A percentile compares a stretch with the other conserved stretches of the same genome.
Conservation (phyloP, 257 asterid species). For the Perilla frutescens region DNA sequence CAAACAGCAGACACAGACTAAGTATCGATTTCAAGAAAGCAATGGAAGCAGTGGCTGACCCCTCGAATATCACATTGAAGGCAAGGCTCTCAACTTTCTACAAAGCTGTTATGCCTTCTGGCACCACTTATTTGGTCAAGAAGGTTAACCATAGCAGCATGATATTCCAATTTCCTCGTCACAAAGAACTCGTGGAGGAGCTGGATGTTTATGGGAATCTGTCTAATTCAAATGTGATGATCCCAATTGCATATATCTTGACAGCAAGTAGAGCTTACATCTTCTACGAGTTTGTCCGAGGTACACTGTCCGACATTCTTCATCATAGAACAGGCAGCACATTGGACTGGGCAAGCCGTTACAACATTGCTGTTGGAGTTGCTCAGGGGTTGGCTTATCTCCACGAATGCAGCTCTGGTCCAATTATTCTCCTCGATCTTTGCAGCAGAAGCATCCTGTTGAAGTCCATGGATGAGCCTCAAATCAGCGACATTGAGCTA, state of each 20-base stretch:
- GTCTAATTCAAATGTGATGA: conserved; percentile 74
- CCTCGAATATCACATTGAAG: conserved; percentile 52
- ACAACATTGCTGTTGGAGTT: conserved; percentile 77
- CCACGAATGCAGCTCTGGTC: conserved; percentile 64
- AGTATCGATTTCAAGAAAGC: conserved; percentile 67
- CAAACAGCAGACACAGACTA: conserved; percentile 69
- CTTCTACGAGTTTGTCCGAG: conserved; percentile 64
- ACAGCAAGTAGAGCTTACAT: conserved; percentile 66
- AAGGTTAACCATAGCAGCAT: conserved; percentile 77
- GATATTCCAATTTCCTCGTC: conserved; percentile 68
- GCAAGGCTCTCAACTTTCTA: conserved; percentile 82
- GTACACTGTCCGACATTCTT: conserved; percentile 70
- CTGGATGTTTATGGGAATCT: conserved; percentile 64
- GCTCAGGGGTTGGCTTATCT: conserved; percentile 85
- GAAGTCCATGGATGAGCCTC: conserved; percentile 77
- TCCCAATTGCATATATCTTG: conserved; percentile 80
- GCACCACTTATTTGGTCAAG: conserved; percentile 67
- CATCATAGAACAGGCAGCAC: conserved; percentile 40
- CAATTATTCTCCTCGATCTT: conserved; percentile 74
- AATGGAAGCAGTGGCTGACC: conserved; percentile 58
- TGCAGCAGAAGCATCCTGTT: conserved; percentile 68
- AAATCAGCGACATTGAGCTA: conserved; percentile 79
- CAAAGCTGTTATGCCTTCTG: conserved; percentile 77
- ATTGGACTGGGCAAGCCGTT: conserved; percentile 80
- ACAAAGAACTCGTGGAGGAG: conserved; percentile 66